Evolutionary conservation across 345 rosid species (phyloP), one percentile per base, ranked within the genome.

Genomic region (Syzygium aqueum): DNA sequence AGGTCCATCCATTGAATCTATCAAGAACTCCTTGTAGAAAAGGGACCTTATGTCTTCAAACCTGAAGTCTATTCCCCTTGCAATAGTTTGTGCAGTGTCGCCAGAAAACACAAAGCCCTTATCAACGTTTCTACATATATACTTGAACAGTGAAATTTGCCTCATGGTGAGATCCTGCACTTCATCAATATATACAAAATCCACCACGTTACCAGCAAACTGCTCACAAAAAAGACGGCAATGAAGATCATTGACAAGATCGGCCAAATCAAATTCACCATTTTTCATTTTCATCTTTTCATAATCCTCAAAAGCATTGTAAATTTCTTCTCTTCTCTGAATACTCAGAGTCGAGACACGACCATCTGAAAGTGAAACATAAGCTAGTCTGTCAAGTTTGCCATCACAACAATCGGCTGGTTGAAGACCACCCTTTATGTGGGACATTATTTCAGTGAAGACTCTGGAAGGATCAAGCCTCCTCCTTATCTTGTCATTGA

Each of bases 101-200:
- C 96, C 94, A 11, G 91, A 87, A 84, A 93, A 93, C 51, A 92
- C 90, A 84, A 92, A 92, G 43, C 95, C 95, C 53, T 90, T 95
- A 12, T 73, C 65, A 7, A 90, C 91, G 88, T 93, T 94, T 63
- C 46, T 88, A 85, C 93, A 89, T 2, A 92, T 77, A 63, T 92
- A 87, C 37, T 91, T 92, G 88, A 93, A 92, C n/a, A 92, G 92
- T 21, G 92, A 90, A 87, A 93, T 89, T 82, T 94, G 95, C 53
- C 93, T 91, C 89, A 90, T 92, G 23, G 95, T 92, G 11, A 93
- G 93, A 92, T 93, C 96, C 84, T 94, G 96, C 73, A 94, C 95
- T 86, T 94, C 94, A 85, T 93, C 96, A 25, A 93, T 87, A 67
- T 93, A 94, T 49, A 93, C 94, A 89, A 91, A 94, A 84, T 92